Percentiles rank a stretch among this genome's conserved stretches.
Evolutionary conservation across 139 green algal species (phyloP).

Genomic region (Gonium pectorale): DNA sequence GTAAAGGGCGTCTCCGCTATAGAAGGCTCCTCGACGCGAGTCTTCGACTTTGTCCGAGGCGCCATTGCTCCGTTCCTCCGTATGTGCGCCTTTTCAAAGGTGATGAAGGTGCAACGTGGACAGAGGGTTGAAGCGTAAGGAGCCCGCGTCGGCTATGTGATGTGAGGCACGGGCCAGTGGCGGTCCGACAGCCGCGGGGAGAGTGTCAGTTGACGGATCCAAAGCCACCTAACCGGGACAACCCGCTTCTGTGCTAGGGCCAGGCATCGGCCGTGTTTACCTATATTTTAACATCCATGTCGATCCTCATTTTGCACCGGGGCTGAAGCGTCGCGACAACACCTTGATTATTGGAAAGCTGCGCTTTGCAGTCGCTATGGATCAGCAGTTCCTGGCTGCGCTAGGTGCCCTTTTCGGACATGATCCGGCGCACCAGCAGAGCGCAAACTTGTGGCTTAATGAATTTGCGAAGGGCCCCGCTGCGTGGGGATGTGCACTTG

Average conservation of each 20-base stretch:
- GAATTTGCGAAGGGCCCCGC: slow-evolving; percentile 47
- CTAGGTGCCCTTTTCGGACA: slow-evolving; percentile 61
- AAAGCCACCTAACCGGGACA: no score
- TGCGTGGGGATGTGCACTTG: slow-evolving; percentile 66
- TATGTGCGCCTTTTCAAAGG: no score
- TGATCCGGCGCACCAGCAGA: slow-evolving; percentile 16
- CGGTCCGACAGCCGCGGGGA: background rate
- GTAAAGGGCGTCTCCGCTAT: slow-evolving; percentile 1
- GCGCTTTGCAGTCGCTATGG: background rate
- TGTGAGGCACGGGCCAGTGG: background rate
- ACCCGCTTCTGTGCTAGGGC: no score
- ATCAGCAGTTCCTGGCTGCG: slow-evolving; percentile 49
- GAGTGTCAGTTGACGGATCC: no score
- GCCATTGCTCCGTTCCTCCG: background rate
- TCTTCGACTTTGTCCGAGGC: background rate
- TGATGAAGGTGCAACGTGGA: background rate
- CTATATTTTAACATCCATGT: background rate
- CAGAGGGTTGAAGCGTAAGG: background rate
- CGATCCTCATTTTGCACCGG: background rate
- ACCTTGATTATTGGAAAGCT: background rate
- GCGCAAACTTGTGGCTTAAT: slow-evolving; percentile 72
- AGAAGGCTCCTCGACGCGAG: background rate
- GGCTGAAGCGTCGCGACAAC: background rate
- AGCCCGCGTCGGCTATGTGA: background rate
- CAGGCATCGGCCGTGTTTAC: background rate